Percentiles rank a stretch among this genome's conserved stretches.
These are phyloP conservation scores for Annulohypoxylon nitens DNA, from an alignment of 495 filamentous ascomycete species.

Conservation along the genomic window DNA sequence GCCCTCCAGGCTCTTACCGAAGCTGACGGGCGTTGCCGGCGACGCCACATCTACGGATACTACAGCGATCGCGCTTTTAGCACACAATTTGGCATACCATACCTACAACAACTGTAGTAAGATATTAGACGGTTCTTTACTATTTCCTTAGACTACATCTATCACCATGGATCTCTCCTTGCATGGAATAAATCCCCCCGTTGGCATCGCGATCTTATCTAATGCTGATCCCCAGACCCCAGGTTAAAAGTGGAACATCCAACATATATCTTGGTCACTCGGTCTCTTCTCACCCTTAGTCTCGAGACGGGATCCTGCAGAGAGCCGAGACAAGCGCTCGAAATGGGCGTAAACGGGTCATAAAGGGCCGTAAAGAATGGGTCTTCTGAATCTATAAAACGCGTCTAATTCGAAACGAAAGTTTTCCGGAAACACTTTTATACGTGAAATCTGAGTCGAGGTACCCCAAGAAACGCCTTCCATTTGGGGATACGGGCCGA, in stretches of 20 bases:
- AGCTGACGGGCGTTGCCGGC: not conserved
- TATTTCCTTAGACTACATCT: not conserved
- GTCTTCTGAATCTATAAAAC: not conserved
- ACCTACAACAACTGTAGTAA: not conserved
- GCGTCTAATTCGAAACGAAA: constrained; percentile 24
- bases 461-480: constrained; percentile 26
- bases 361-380: constrained; percentile 10
- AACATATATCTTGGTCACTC: constrained; percentile 13
- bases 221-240: constrained; percentile 9
- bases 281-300: not conserved
- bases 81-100: not conserved
- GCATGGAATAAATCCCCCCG: not conserved
- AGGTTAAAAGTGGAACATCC: constrained; percentile 18
- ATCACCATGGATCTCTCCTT: not conserved
- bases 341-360: constrained; percentile 10
- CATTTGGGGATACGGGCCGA: constrained; percentile 45
- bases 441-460: not conserved
- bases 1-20: not conserved
- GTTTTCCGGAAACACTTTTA: constrained; percentile 34
- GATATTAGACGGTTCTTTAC: not conserved
- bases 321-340: constrained; percentile 22
- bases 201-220: constrained; percentile 18
- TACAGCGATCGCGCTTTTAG: not conserved
- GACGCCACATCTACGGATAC: not conserved
- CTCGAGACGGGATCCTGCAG: not conserved